A percentile compares a stretch with the other conserved stretches of the same genome.
Conservation (phyloP, 1,284 basidiomycete species). For the Ustilago trichophora region DNA sequence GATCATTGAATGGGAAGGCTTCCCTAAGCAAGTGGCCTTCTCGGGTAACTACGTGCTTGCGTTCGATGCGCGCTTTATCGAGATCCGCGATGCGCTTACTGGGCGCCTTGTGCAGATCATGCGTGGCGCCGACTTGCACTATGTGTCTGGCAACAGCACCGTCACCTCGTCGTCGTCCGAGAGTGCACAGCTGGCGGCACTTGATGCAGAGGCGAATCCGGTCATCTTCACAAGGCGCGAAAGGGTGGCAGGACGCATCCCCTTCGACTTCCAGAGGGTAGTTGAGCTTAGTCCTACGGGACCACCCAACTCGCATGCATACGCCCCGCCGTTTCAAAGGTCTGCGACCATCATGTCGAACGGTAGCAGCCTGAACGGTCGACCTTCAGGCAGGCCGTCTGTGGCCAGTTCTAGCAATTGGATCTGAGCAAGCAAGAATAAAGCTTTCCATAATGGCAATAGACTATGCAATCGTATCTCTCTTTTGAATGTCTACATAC, state of each 20-base stretch:
- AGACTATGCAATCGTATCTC: no score
- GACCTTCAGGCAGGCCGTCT: constrained; percentile 25
- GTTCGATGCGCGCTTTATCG: constrained; percentile 90
- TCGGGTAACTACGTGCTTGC: constrained; percentile 88
- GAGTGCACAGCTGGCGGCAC: constrained; percentile 22
- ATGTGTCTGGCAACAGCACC: constrained; percentile 71
- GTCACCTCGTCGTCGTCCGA: constrained; percentile 35
- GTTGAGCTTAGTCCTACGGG: constrained; percentile 35
- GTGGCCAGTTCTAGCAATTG: constrained; percentile 26
- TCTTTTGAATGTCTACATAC: no score
- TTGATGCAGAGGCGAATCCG: constrained; percentile 44
- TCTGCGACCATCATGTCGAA: constrained; percentile 31
- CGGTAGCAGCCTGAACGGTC: constrained; percentile 32
- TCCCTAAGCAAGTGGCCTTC: constrained; percentile 74
- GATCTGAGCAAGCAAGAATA: constrained; percentile 25
- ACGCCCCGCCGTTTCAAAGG: constrained; percentile 28
- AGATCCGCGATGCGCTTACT: constrained; percentile 84
- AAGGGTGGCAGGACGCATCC: constrained; percentile 26
- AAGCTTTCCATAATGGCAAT: no score
- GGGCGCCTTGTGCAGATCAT: constrained; percentile 91
- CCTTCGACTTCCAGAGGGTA: constrained; percentile 48
- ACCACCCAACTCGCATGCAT: neutral
- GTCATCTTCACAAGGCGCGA: constrained; percentile 45
- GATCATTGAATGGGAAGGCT: constrained; percentile 94
- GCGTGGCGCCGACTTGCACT: constrained; percentile 79